Percentiles rank a stretch among this genome's conserved stretches.
These are phyloP conservation scores for Sequoiadendron giganteum DNA, from an alignment of 75 land plant genomes.

Conservation along the genomic window DNA sequence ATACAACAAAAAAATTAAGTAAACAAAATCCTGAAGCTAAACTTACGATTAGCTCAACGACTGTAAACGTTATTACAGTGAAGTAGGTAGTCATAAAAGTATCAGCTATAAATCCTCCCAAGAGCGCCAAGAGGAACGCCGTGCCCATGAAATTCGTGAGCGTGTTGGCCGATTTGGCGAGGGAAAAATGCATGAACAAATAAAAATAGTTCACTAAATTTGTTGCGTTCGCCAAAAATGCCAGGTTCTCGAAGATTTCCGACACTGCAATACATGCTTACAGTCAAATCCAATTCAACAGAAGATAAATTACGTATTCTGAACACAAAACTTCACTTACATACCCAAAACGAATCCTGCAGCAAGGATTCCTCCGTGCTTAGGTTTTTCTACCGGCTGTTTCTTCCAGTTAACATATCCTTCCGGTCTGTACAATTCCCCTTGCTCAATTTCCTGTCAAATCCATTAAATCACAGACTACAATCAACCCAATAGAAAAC, in stretches of 20 bases:
- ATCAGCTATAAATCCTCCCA: conserved; percentile 36
- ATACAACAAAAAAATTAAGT: not conserved
- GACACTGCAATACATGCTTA: conserved; percentile 24
- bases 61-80: conserved; percentile 12
- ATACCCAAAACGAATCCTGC: conserved; percentile 8
- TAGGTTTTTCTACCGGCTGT: not conserved
- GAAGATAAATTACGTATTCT: not conserved
- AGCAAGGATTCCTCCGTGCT: conserved; percentile 1
- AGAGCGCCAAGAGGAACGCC: conserved; percentile 14
- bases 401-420: conserved; percentile 5
- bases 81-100: conserved; percentile 25
- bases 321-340: not conserved
- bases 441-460: not conserved
- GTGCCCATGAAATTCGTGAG: conserved; percentile 35
- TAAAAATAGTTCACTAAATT: conserved; percentile 63
- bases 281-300: not conserved
- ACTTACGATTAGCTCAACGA: conserved; percentile 14
- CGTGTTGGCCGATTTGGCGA: conserved; percentile 23
- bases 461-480: too few species aligned
- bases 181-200: conserved; percentile 18
- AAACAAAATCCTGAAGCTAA: not conserved
- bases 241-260: conserved; percentile 35
- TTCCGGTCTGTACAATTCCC: not conserved
- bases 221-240: conserved; percentile 46
- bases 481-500: too few species aligned